Evolutionary conservation across 257 asterid genomes (phyloP).

Genomic region (Ligustrum vulgare): DNA sequence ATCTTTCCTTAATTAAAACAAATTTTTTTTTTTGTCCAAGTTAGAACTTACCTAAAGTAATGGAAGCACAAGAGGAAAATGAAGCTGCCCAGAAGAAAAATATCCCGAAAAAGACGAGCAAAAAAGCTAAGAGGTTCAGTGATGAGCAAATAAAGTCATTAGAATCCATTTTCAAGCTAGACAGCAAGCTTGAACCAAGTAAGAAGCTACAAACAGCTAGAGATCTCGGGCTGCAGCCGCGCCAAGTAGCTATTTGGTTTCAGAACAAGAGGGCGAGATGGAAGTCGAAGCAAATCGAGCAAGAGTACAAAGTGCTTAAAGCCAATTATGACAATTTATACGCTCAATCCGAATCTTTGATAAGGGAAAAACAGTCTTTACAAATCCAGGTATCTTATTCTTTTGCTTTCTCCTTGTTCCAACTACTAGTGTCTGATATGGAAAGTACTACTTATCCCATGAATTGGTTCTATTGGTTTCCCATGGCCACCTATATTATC

Average conservation of each 20-base stretch:
- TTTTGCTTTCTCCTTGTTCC: neutral
- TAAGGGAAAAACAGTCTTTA: slow-evolving; percentile 42
- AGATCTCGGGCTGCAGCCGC: slow-evolving; percentile 50
- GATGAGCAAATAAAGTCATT: slow-evolving; percentile 46
- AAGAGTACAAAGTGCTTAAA: slow-evolving; percentile 40
- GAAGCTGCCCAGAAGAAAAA: slow-evolving; percentile 18
- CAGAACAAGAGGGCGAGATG: slow-evolving; percentile 57
- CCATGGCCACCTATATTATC: neutral
- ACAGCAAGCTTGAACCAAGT: slow-evolving; percentile 45
- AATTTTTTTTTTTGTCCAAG: neutral
- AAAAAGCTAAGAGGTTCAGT: slow-evolving; percentile 38
- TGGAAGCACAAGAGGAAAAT: slow-evolving; percentile 44
- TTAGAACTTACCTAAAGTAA: slow-evolving; percentile 17
- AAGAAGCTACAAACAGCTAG: slow-evolving; percentile 44
- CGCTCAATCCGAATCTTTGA: slow-evolving; percentile 31
- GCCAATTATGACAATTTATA: slow-evolving; percentile 31
- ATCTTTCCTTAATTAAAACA: neutral
- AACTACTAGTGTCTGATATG: no score
- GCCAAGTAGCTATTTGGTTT: slow-evolving; percentile 63
- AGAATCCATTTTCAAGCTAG: slow-evolving; percentile 44
- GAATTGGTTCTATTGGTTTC: neutral
- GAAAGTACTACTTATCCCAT: no score
- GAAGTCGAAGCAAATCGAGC: slow-evolving; percentile 52
- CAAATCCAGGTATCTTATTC: slow-evolving; percentile 37
- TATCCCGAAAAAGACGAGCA: slow-evolving; percentile 24